Base-by-base conservation (phyloP, 1,284 basidiomycete species). In the Heterobasidion annosum region DNA sequence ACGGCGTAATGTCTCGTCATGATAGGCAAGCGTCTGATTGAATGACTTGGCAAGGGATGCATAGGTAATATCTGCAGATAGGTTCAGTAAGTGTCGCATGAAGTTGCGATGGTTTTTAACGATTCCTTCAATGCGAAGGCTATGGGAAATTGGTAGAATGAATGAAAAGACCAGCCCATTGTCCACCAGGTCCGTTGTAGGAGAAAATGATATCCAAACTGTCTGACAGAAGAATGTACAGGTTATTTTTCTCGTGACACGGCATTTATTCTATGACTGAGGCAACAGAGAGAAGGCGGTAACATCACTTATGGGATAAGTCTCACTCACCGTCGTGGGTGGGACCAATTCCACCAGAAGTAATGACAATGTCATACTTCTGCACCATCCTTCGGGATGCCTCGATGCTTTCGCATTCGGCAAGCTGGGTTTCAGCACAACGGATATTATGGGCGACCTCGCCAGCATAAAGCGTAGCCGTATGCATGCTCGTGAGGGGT, bases 351-450 rank as follows among this genome's bases (percentile, higher is more conserved):
- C 89, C 89, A 1, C 92, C 91, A 15, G 82, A 85, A 0, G 91
- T 94, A 54, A 96, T 78, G 19, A 96, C 91, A 63, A 94, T 85
- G 69, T 96, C 93, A 66, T 93, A 94, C 50, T 79, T 80, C 43
- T 76, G 68, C n/a, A 89, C 85, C 76, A 98, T 83, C 5, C 93
- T 77, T 52, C 81, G 74, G 35, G 90, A 91, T 1, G 94, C 91
- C 65, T 96, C 91, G 56, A 91, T 74, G 59, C 90, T 93, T 65
- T 9, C 4, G 25, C 25, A 25, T 25, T 25, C 25, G 25, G 25
- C 5, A 25, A 25, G 25, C 25, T 25, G 25, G 25, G 25, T 25
- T 25, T 25, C 25, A 25, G 25, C 25, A 25, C 25, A 25, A 25
- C 25, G 25, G 3, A 25, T 2, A 25, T 25, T 5, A 25, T 4